Conservation (phyloP, 805 yeast genomes). For the Candida easanensis region DNA sequence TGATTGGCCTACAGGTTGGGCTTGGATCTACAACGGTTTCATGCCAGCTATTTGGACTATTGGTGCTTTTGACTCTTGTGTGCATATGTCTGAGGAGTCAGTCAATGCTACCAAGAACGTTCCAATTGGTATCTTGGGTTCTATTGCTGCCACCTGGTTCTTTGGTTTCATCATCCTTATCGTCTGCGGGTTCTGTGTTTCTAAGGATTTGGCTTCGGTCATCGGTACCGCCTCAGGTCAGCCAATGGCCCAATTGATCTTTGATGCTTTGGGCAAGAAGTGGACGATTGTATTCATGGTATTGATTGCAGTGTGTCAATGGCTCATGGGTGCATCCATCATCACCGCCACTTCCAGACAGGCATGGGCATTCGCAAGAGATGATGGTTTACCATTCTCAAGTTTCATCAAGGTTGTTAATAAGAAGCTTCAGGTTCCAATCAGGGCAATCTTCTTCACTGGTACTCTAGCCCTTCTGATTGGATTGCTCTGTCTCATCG, state of each 20-base stretch:
- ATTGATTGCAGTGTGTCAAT: conserved; percentile 56
- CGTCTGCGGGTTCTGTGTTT: conserved; percentile 53
- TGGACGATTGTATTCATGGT: conserved; percentile 68
- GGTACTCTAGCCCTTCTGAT: conserved; percentile 34
- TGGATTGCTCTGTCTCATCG: conserved; percentile 40
- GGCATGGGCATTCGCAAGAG: conserved; percentile 74
- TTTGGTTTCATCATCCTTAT: conserved; percentile 57
- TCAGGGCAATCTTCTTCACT: conserved; percentile 53
- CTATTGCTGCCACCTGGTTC: conserved; percentile 53
- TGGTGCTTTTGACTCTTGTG: conserved; percentile 69
- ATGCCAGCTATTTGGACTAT: conserved; percentile 76
- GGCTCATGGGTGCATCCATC: conserved; percentile 62
- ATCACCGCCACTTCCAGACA: conserved; percentile 64
- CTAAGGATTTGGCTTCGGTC: conserved; percentile 40
- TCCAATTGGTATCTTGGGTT: conserved; percentile 62
- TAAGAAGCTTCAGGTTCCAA: conserved; percentile 53
- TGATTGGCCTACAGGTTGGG: conserved; percentile 66
- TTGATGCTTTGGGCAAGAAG: conserved; percentile 57
- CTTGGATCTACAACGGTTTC: conserved; percentile 47
- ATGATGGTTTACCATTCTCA: conserved; percentile 67
- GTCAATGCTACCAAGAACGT: conserved; percentile 58
- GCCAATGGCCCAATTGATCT: conserved; percentile 63
- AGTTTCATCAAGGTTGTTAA: conserved; percentile 55
- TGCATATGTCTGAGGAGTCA: conserved; percentile 74
- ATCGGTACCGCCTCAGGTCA: conserved; percentile 48